Conservation (phyloP, 495 filamentous ascomycete genomes). For the Usnea hakonensis region DNA sequence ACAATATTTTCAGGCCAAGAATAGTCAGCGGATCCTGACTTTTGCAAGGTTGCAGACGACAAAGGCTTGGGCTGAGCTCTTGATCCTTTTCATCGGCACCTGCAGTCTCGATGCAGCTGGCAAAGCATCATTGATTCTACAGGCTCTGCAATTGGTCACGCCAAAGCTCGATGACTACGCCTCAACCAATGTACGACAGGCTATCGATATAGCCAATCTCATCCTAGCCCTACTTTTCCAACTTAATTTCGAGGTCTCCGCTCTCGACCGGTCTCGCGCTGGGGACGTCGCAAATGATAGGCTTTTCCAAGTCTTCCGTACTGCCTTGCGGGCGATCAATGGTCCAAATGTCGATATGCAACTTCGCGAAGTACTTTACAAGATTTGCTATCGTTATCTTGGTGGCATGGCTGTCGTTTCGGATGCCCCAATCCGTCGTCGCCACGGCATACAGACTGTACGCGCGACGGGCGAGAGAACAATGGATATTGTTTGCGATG, state of each 20-base stretch:
- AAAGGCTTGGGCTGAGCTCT: slow-evolving; percentile 70
- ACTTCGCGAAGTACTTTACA: slow-evolving; percentile 77
- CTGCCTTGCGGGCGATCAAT: slow-evolving; percentile 65
- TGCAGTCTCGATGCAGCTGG: slow-evolving; percentile 62
- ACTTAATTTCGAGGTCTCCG: slow-evolving; percentile 50
- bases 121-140: slow-evolving; percentile 68
- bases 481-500: slow-evolving; percentile 82
- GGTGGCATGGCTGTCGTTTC: slow-evolving; percentile 53
- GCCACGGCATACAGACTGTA: slow-evolving; percentile 65
- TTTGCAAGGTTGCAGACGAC: slow-evolving; percentile 56
- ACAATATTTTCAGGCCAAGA: slow-evolving; percentile 50
- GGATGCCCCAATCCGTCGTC: slow-evolving; percentile 36
- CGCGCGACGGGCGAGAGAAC: slow-evolving; percentile 68
- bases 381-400: slow-evolving; percentile 78
- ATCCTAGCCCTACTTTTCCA: slow-evolving; percentile 68
- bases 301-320: slow-evolving; percentile 82
- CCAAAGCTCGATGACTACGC: slow-evolving; percentile 74
- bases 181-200: slow-evolving; percentile 53
- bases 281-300: slow-evolving; percentile 79
- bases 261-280: slow-evolving; percentile 39
- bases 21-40: slow-evolving; percentile 62
- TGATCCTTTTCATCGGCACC: slow-evolving; percentile 68
- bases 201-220: slow-evolving; percentile 66
- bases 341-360: slow-evolving; percentile 59
- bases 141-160: slow-evolving; percentile 74